Conservation (phyloP, 2,329 filamentous ascomycete species). For the Albifimbria verrucaria region DNA sequence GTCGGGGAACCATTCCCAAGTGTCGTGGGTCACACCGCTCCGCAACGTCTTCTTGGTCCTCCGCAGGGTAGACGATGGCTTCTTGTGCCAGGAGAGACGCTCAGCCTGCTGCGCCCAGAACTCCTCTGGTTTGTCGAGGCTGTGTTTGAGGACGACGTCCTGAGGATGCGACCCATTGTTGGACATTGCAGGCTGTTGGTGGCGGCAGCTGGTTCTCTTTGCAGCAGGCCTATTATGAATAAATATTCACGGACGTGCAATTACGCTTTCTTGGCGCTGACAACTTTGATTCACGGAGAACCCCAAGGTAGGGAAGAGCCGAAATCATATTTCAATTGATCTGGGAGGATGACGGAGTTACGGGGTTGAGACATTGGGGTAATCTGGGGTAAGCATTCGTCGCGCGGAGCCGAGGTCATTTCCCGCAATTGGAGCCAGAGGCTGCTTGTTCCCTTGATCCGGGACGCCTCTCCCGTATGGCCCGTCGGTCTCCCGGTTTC, state of each 20-base stretch:
- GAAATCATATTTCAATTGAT: no score
- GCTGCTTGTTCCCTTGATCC: background rate
- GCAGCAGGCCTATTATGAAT: no score
- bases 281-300: no score
- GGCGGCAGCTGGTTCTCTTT: background rate
- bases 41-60: slow-evolving; percentile 60
- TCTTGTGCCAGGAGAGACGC: slow-evolving; percentile 76
- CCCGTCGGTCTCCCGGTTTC: no score
- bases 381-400: background rate
- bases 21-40: slow-evolving; percentile 61
- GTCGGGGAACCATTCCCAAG: slow-evolving; percentile 88
- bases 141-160: slow-evolving; percentile 50
- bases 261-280: no score
- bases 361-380: background rate
- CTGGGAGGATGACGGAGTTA: background rate
- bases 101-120: slow-evolving; percentile 78
- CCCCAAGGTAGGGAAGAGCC: no score
- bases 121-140: slow-evolving; percentile 63
- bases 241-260: no score
- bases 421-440: no score
- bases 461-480: background rate
- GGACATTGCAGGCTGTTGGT: slow-evolving; percentile 11
- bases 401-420: background rate
- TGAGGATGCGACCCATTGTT: slow-evolving; percentile 32
- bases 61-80: slow-evolving; percentile 61